These are phyloP conservation scores for Dothidotthia symphoricarpi DNA, from an alignment of 2,329 filamentous ascomycete species.

Conservation along the genomic window DNA sequence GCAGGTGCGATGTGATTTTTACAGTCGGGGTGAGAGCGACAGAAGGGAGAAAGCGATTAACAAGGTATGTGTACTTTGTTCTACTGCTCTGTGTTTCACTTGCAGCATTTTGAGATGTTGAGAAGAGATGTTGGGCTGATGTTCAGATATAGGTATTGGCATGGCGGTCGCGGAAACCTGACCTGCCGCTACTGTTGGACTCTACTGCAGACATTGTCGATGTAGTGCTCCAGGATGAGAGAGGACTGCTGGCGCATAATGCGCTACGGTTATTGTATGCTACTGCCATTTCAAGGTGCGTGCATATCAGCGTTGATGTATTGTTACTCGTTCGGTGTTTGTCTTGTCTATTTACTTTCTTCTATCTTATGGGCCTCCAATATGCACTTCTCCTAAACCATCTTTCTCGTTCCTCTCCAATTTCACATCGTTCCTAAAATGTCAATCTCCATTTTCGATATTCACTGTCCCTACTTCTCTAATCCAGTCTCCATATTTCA, in stretches of 20 bases:
- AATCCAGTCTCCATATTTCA: no score
- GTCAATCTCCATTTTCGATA: no score
- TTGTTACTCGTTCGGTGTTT: background rate
- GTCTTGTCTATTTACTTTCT: background rate
- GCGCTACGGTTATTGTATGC: constrained; percentile 68
- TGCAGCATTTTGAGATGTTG: background rate
- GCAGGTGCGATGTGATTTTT: constrained; percentile 64
- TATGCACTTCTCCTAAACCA: no score
- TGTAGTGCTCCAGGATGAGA: constrained; percentile 64
- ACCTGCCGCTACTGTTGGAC: constrained; percentile 72
- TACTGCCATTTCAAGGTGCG: constrained; percentile 69
- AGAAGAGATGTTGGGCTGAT: constrained; percentile 15
- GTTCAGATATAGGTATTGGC: constrained; percentile 29
- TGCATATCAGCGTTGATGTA: background rate
- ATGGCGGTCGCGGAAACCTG: constrained; percentile 33
- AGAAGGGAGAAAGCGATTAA: constrained; percentile 40
- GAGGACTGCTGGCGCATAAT: constrained; percentile 51
- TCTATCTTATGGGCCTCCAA: no score
- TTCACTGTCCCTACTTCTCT: no score
- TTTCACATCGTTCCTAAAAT: no score
- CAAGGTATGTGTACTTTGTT: constrained; percentile 31
- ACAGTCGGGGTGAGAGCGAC: constrained; percentile 42
- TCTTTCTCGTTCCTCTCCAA: no score
- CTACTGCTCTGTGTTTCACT: constrained; percentile 1
- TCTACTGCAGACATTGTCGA: constrained; percentile 72